Base-by-base conservation (phyloP, 768 basidiomycete genomes). In the Hysterangium stoloniferum region DNA sequence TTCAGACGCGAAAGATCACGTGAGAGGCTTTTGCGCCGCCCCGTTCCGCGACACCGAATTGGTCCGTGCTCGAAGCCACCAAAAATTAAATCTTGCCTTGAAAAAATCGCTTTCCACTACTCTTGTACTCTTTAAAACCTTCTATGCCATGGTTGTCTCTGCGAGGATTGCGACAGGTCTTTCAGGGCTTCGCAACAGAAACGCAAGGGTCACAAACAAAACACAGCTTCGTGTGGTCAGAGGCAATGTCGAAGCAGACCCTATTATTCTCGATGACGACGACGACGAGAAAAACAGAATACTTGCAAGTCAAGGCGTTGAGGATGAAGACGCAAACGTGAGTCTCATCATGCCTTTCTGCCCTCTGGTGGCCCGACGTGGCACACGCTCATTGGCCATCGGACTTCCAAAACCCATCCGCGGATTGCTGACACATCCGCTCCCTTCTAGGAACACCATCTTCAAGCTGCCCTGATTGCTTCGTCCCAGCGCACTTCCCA, bases 271-370 rank as follows among this genome's bases (percentile, higher is more conserved):
- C 57, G 47, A 52, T 29, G 86, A 88, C 42, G 90, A 91, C 61
- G 89, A 92, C 60, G 84, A 88, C 59, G 84, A 87, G 71, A 86
- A 84, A 74, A 84, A 83, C 60, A 77, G 80, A 66, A 79, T 83
- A 56, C 79, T 90, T 56, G 82, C 70, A 31, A 89, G 87, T 19
- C 84, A 86, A 36, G 90, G 90, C 59, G 90, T 93, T 61, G 90
- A 93, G 64, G 85, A 85, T 63, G 89, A 92, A 72, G 90, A 93
- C 62, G 88, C 89, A 66, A 90, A 91, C 68, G 90, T 93, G 73
- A 82, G 88, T 77, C 42, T 52, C 61, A 52, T 63, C 59, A 59
- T 65, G 63, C 57, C 56, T 57, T 62, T 59, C 58, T 56, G 60
- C 67, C 41, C 37, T 20, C 27, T 34, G 34, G 45, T 52, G 48